Conservation (phyloP, 2,329 filamentous ascomycete genomes). For the Aspergillus persii region DNA sequence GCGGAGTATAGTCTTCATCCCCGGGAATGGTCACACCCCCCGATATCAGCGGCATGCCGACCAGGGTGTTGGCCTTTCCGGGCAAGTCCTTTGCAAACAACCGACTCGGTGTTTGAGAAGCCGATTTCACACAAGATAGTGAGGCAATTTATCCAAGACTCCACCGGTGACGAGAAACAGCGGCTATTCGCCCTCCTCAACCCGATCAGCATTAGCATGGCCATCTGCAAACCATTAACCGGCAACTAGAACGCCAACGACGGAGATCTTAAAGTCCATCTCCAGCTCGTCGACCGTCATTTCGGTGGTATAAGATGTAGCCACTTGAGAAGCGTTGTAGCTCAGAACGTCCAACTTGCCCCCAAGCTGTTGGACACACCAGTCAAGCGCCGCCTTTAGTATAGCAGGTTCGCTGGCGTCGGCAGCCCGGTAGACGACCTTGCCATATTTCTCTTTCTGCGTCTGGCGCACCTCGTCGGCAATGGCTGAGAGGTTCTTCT, state of each 20-base stretch:
- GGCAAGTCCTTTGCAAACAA: not conserved
- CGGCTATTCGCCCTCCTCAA: not conserved
- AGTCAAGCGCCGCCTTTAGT: not conserved
- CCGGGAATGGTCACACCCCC: not conserved
- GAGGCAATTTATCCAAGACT: not conserved
- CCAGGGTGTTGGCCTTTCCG: not conserved
- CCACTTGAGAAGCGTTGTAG: not conserved
- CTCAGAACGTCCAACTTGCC: not conserved
- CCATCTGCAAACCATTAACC: not conserved
- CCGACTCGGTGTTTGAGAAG: not conserved
- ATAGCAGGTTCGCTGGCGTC: not conserved
- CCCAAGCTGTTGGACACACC: not conserved
- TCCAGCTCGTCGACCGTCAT: not conserved
- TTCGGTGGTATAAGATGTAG: not conserved
- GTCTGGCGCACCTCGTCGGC: not conserved
- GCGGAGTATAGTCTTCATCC: not conserved
- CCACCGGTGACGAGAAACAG: not conserved
- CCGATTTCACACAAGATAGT: not conserved
- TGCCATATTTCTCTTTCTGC: not conserved
- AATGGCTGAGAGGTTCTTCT: not conserved
- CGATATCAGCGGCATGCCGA: not conserved
- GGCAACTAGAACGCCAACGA: not conserved
- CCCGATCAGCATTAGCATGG: not conserved
- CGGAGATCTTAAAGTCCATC: not conserved
- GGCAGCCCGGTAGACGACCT: not conserved